Evolutionary conservation across 345 rosid species (phyloP).

Genomic region (Sisymbrium irio): DNA sequence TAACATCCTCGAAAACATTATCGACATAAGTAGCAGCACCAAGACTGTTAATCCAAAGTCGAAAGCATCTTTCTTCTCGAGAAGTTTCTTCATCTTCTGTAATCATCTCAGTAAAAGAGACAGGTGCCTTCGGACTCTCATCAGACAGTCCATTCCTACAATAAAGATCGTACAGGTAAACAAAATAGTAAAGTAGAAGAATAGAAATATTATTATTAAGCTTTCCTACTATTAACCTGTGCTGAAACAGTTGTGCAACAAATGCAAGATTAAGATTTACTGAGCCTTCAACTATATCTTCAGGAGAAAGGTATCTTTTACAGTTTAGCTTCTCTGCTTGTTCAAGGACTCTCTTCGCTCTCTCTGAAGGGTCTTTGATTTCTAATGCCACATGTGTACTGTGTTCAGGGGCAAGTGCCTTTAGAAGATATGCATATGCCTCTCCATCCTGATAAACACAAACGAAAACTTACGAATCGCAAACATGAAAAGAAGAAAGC

Average conservation of each 20-base stretch:
- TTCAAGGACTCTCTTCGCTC: constrained; percentile 81
- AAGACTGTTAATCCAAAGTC: constrained; percentile 96
- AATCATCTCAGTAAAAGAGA: constrained; percentile 92
- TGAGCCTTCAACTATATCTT: constrained; percentile 94
- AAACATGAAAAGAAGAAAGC: not conserved
- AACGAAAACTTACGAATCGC: not conserved
- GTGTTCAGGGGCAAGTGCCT: constrained; percentile 88
- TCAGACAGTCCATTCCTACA: constrained; percentile 83
- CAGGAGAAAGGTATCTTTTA: constrained; percentile 74
- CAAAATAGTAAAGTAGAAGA: constrained; percentile 4
- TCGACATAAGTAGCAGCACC: constrained; percentile 79
- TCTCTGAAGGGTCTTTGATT: constrained; percentile 58
- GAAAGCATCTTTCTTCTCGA: constrained; percentile 97
- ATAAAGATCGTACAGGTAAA: constrained; percentile 10
- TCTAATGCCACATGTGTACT: constrained; percentile 51
- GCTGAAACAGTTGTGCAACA: constrained; percentile 94
- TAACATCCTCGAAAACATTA: constrained; percentile 87
- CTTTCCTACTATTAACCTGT: constrained; percentile 46
- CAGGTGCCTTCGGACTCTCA: constrained; percentile 50
- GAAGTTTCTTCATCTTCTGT: constrained; percentile 93
- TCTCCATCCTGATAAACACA: constrained; percentile 73
- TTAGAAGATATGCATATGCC: constrained; percentile 92
- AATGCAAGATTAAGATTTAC: constrained; percentile 97
- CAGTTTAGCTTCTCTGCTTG: constrained; percentile 98
- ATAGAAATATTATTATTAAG: not conserved